A percentile compares a stretch with the other conserved stretches of the same genome.
Evolutionary conservation across 495 filamentous ascomycete species (phyloP).

Genomic region (Parmelia sp.): DNA sequence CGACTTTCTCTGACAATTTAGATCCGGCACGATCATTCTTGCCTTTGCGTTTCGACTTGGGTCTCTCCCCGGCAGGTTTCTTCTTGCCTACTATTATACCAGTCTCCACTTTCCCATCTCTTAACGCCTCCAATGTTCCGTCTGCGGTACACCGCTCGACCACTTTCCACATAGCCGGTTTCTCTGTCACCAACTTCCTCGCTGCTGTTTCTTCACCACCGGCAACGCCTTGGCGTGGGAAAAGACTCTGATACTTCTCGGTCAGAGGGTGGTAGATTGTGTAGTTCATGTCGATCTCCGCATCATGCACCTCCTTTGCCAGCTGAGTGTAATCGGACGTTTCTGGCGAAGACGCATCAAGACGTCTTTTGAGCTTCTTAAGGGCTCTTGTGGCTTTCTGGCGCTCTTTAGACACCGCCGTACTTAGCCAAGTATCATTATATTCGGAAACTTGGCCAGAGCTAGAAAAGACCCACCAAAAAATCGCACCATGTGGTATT

Average conservation of each 20-base stretch:
- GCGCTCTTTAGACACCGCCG: slow-evolving; percentile 50
- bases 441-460: not conserved
- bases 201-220: slow-evolving; percentile 12
- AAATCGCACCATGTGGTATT: slow-evolving; percentile 93
- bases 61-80: slow-evolving; percentile 11
- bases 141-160: slow-evolving; percentile 66
- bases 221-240: slow-evolving; percentile 35
- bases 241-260: slow-evolving; percentile 75
- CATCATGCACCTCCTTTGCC: slow-evolving; percentile 55
- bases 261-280: slow-evolving; percentile 73
- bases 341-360: slow-evolving; percentile 30
- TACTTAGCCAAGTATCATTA: not conserved
- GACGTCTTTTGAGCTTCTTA: slow-evolving; percentile 54
- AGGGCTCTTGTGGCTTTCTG: slow-evolving; percentile 72
- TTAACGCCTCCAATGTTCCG: slow-evolving; percentile 52
- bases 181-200: slow-evolving; percentile 29
- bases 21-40: not conserved
- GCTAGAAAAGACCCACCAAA: slow-evolving; percentile 51
- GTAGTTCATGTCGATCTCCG: slow-evolving; percentile 81
- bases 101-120: slow-evolving; percentile 43
- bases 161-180: slow-evolving; percentile 59
- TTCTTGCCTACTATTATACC: slow-evolving; percentile 20
- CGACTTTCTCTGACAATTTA: slow-evolving; percentile 3
- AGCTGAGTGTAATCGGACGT: slow-evolving; percentile 39
- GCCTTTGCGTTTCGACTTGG: slow-evolving; percentile 16